Evolutionary conservation across 1,139 yeast species (phyloP), one percentile per base, ranked within the genome.

Genomic region (Saccharomycopsis hybrid): DNA sequence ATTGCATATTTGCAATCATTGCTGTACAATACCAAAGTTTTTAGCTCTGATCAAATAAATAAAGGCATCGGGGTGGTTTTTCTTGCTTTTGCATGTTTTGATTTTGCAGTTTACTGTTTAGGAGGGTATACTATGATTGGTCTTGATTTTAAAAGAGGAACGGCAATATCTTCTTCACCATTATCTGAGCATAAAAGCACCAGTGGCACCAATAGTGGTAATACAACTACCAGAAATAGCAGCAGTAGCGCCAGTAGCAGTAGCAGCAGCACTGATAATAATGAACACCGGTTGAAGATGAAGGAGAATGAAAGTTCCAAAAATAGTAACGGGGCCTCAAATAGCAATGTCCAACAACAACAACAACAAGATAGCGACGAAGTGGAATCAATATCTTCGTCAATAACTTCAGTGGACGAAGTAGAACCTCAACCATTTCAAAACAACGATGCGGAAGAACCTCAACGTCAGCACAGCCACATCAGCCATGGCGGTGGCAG

Each of bases 1-100:
- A 81, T 85, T 59, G 92, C 92, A 1, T 84, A 83, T 58, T 68
- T 85, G 45, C 87, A 84, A 57, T 80, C 89, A 0, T 65, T 85
- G 57, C 77, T 82, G 30, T 68, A 73, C n/a, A 76, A 84, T 0
- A 71, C 77, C 1, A 67, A 70, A 3, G 75, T 85, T 55, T 51
- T 53, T 27, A 28, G 40, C 5, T 49, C 66, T 1, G 70, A 60
- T 1, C 75, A 82, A 49, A 79, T 82, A 13, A 70, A 73, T 51
- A 69, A 71, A 55, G 94, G 92, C 11, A 82, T 81, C 38, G 89
- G 92, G 0, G 85, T 82, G 63, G 77, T 81, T 29, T 79, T 85
- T 61, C 77, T 85, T 43, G 81, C 77, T 57, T 67, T 78, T 55
- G 80, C 84, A 4, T 67, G 80, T 1, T 85, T 80, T 60, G 71